Percentiles rank a stretch among this genome's conserved stretches.
phyloP scores from a whole-genome alignment of 2,329 filamentous ascomycete genomes.

The Fusarium pseudocircinatum region DNA sequence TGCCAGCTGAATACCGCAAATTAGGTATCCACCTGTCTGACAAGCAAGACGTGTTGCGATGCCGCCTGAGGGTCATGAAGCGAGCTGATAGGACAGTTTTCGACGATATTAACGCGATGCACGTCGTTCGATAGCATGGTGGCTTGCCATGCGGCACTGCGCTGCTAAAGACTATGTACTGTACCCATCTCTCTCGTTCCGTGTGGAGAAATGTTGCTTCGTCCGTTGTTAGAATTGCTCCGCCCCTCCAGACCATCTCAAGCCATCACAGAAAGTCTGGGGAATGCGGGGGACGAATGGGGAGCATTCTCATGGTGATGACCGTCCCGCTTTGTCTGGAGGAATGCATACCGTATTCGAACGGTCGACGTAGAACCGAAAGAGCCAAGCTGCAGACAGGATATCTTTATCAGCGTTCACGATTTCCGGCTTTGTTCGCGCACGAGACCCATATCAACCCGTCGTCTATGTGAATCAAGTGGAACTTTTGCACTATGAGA shows the following conservation, averaged over 20 bases:
- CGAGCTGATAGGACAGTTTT: slow-evolving; percentile 8
- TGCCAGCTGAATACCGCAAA: slow-evolving; percentile 12
- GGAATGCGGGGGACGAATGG: slow-evolving; percentile 33
- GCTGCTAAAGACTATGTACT: neutral
- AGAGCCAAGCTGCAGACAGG: slow-evolving; percentile 6
- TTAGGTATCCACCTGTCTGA: slow-evolving; percentile 15
- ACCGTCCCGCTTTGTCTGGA: slow-evolving; percentile 7
- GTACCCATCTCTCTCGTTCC: slow-evolving; percentile 9
- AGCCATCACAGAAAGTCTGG: slow-evolving; percentile 29
- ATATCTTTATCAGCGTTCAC: slow-evolving; percentile 16
- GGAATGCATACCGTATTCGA: neutral
- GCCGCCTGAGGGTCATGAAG: neutral
- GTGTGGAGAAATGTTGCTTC: slow-evolving; percentile 18
- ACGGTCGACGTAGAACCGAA: slow-evolving; percentile 25
- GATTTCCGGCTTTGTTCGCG: slow-evolving; percentile 12
- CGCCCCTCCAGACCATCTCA: slow-evolving; percentile 4
- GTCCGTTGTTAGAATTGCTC: slow-evolving; percentile 3
- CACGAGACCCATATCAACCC: slow-evolving; percentile 24
- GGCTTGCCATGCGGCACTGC: neutral
- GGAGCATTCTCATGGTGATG: slow-evolving; percentile 6
- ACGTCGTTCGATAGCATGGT: slow-evolving; percentile 7
- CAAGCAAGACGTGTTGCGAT: neutral
- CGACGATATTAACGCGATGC: neutral
- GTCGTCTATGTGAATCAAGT: slow-evolving; percentile 13
- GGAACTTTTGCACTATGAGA: slow-evolving; percentile 35